Conservation (phyloP, 2,329 filamentous ascomycete species). For the Mycosphaerelloides madeirae region DNA sequence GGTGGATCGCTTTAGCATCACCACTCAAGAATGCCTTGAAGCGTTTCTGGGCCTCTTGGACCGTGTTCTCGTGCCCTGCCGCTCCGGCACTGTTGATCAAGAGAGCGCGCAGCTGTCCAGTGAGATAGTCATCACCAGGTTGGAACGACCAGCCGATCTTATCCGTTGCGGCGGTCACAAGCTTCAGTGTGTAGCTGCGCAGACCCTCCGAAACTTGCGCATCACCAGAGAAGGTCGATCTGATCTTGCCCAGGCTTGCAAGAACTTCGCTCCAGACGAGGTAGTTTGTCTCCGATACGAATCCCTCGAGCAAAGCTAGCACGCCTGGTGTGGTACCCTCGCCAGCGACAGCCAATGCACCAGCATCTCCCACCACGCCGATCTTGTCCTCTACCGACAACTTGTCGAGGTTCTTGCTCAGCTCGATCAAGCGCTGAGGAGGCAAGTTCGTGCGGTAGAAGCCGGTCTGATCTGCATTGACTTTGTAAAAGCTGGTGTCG, state of each 20-base stretch:
- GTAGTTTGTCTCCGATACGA: constrained; percentile 74
- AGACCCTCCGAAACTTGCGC: constrained; percentile 66
- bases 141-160: constrained; percentile 81
- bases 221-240: constrained; percentile 79
- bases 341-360: constrained; percentile 82
- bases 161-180: constrained; percentile 70
- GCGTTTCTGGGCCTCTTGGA: constrained; percentile 68
- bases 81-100: constrained; percentile 71
- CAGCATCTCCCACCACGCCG: constrained; percentile 82
- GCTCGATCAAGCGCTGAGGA: constrained; percentile 71
- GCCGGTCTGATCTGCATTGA: constrained; percentile 83
- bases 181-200: constrained; percentile 70
- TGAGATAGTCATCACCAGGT: constrained; percentile 75
- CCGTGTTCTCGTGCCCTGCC: constrained; percentile 67
- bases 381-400: constrained; percentile 87
- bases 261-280: constrained; percentile 86
- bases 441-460: constrained; percentile 95
- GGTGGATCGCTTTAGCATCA: constrained; percentile 67
- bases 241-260: constrained; percentile 68
- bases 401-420: constrained; percentile 70
- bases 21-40: constrained; percentile 75
- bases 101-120: constrained; percentile 74
- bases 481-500: constrained; percentile 80
- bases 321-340: constrained; percentile 76
- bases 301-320: constrained; percentile 78